Base-by-base conservation (phyloP, 116 monocot species). In the Thalassia testudinum region DNA sequence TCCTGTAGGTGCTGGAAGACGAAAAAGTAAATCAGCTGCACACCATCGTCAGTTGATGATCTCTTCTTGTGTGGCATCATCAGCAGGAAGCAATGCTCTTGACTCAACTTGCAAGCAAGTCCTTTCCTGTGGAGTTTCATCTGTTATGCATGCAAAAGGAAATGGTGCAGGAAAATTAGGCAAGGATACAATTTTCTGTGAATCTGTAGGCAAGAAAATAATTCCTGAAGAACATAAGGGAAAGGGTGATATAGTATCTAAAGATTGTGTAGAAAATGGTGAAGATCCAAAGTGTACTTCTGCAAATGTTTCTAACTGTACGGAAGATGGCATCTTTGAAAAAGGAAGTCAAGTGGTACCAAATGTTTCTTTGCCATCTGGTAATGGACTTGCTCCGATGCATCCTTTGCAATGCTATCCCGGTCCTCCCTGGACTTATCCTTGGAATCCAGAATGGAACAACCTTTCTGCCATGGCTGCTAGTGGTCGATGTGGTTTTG, bases 1-100 rank as follows among this genome's bases (percentile, higher is more conserved):
- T 11, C 97, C 97, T 26, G 89, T 97, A 2, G 97, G 97, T 52
- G 97, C 97, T 43, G 97, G 97, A 52, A 81, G 89, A 53, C 81
- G 97, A 43, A 97, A 89, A 51, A 79, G 70, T 44, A 97, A 97
- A 72, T 54, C 81, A 57, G 64, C 84, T 19, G 27, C 61, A 6
- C 62, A 77, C 12, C 72, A 75, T 42, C 72, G 56, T 23, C 78
- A 71, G 22, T 69, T 75, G 17, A 57, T 75, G 23, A 25, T 77
- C 30, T 63, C 70, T 15, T 28, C 74, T 47, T 58, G 69, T 18
- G 45, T n/a, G 19, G 45, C 18, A 45, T 4, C 19, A 2, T 1
- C 4, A n/a, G 80, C 75, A 43, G 65, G 56, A n/a, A n/a, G n/a
- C n/a, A n/a, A n/a, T n/a, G n/a, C n/a, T 22, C 10, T 67, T 26